Evolutionary conservation across 2,329 filamentous ascomycete species (phyloP).

Genomic region (Trichoderma semiorbis): DNA sequence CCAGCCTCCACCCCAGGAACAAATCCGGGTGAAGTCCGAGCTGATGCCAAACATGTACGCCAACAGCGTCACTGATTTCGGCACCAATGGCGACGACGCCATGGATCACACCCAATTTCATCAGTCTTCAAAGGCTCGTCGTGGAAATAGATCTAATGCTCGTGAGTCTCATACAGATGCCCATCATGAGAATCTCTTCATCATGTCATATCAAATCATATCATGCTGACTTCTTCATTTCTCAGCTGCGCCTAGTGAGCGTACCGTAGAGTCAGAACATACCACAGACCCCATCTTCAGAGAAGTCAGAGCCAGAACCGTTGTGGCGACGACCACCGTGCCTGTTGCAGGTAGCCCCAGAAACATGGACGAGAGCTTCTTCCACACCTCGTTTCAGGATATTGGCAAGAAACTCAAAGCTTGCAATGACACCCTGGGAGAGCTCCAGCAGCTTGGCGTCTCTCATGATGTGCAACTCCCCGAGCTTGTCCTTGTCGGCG

Average conservation of each 20-base stretch:
- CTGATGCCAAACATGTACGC: slow-evolving; percentile 23
- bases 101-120: slow-evolving; percentile 20
- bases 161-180: slow-evolving; percentile 30
- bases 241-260: slow-evolving; percentile 39
- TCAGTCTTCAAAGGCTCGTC: slow-evolving; percentile 27
- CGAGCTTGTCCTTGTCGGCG: slow-evolving; percentile 78
- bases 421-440: slow-evolving; percentile 62
- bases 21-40: slow-evolving; percentile 24
- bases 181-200: not conserved
- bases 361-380: slow-evolving; percentile 37
- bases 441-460: slow-evolving; percentile 69
- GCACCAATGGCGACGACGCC: slow-evolving; percentile 23
- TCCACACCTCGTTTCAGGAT: slow-evolving; percentile 44
- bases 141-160: slow-evolving; percentile 35
- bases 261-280: slow-evolving; percentile 28
- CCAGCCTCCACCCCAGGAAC: too few relatives aligned
- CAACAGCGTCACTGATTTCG: slow-evolving; percentile 2
- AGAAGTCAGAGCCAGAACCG: slow-evolving; percentile 34
- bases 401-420: slow-evolving; percentile 63
- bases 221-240: slow-evolving; percentile 16
- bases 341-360: slow-evolving; percentile 24
- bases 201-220: not conserved
- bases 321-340: not conserved
- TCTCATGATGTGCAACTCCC: slow-evolving; percentile 69
- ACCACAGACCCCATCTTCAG: slow-evolving; percentile 31